Base-by-base conservation (phyloP, 257 asterid genomes). In the Buddleja alternifolia region DNA sequence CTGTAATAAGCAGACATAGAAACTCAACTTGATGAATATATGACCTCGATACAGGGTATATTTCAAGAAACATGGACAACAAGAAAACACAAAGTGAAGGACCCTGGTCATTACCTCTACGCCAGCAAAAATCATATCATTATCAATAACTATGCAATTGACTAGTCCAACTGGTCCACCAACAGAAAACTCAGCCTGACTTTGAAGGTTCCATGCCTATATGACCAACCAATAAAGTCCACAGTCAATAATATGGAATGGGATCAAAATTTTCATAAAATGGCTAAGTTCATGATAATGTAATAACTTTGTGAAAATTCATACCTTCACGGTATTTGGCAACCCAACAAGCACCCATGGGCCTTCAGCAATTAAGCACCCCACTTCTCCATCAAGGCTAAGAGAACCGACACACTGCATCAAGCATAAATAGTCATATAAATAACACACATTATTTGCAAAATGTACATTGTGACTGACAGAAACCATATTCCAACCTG, bases 271-370 rank as follows among this genome's bases (percentile, higher is more conserved):
- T 10, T 10, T 10, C n/a, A 52, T 12, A 17, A 45, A 55, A 21
- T 12, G 20, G 11, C 19, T 23, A 5, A 21, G 37, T 10, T 23
- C 12, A 5, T 17, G n/a, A 14, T n/a, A n/a, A 32, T 34, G 53
- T 37, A 48, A 8, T 41, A 8, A 21, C 21, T 8, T 50, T 4
- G 23, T 15, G 15, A 14, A 19, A 36, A 47, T 9, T n/a, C 36
- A 63, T 80, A 85, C 93, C 84, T 82, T 85, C 14, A 90, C 79
- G 45, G 59, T 51, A 67, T 81, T 81, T 0, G 71, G 67, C 63
- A 78, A 46, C 54, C 96, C 95, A 34, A 70, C 88, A 74, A 83
- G 85, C 20, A 87, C 39, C 89, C 89, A 83, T 23, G 81, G 81
- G 45, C 88, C 93, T 83, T 87, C 84, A 57, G 72, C 70, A 8